A percentile compares a stretch with the other conserved stretches of the same genome.
phyloP scores from a whole-genome alignment of 305 asterid genomes.

The Fraxinus floribunda region DNA sequence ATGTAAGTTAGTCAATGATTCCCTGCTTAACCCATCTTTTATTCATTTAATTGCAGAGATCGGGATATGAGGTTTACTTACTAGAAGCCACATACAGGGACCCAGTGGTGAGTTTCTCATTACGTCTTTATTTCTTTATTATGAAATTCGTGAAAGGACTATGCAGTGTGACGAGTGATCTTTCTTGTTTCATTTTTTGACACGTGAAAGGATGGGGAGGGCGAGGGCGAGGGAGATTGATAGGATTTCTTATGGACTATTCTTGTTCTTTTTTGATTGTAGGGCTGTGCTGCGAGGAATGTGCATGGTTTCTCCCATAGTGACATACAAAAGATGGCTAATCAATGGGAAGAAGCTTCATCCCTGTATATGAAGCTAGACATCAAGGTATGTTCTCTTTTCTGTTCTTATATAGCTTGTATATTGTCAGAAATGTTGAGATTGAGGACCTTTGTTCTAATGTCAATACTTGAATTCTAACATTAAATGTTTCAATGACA shows the following conservation, averaged over 20 bases:
- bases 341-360: slow-evolving; percentile 92
- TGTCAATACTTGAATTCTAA: slow-evolving; percentile 21
- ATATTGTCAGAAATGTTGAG: slow-evolving; percentile 7
- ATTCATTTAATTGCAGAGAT: slow-evolving; percentile 67
- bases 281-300: slow-evolving; percentile 99
- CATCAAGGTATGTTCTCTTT: slow-evolving; percentile 54
- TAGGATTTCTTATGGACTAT: neutral
- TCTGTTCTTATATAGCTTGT: slow-evolving; percentile 5
- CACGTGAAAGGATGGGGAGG: neutral
- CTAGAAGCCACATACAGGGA: slow-evolving; percentile 94
- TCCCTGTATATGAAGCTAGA: slow-evolving; percentile 77
- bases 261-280: slow-evolving; percentile 30
- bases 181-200: neutral
- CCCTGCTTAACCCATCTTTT: slow-evolving; percentile 21
- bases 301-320: slow-evolving; percentile 77
- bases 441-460: slow-evolving; percentile 19
- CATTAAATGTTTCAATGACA: slow-evolving; percentile 22
- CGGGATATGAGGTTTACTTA: slow-evolving; percentile 92
- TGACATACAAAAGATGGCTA: slow-evolving; percentile 79
- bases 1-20: slow-evolving; percentile 8
- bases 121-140: slow-evolving; percentile 11
- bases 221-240: neutral
- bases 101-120: slow-evolving; percentile 69
- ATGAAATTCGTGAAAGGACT: slow-evolving; percentile 12
- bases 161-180: slow-evolving; percentile 2